Percentiles rank a stretch among this genome's conserved stretches.
Evolutionary conservation across 2,329 filamentous ascomycete genomes (phyloP).

Genomic region (Chaetomiaceae sp.): DNA sequence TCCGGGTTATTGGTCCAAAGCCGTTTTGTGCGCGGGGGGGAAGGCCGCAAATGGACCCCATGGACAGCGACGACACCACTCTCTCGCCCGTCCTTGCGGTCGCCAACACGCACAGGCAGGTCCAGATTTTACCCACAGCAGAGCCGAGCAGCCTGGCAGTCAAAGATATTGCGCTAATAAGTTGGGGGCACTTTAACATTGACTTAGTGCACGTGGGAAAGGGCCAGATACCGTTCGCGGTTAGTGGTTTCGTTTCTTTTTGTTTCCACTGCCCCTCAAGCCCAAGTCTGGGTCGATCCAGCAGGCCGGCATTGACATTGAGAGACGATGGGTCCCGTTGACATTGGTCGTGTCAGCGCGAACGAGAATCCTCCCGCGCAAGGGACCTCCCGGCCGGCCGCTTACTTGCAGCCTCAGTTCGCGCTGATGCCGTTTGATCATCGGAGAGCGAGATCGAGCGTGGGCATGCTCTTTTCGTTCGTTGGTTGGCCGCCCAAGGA

Average conservation of each 20-base stretch:
- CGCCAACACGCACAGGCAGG: background rate
- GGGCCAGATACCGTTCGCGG: no score
- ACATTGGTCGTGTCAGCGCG: conserved; percentile 7
- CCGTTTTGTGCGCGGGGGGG: conserved; percentile 9
- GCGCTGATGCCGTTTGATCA: conserved; percentile 1
- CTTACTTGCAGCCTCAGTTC: conserved; percentile 5
- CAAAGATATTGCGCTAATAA: background rate
- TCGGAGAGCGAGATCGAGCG: background rate
- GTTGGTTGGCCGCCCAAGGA: background rate
- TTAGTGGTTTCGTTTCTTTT: no score
- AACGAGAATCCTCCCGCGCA: conserved; percentile 8
- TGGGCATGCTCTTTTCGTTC: no score
- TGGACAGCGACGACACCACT: no score
- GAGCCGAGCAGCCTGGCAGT: background rate
- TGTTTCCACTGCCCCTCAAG: no score
- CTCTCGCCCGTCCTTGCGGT: no score
- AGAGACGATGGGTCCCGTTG: no score
- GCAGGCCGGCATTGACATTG: no score
- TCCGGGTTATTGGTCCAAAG: conserved; percentile 20
- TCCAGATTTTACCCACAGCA: background rate
- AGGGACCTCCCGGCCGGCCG: background rate
- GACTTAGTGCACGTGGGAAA: no score
- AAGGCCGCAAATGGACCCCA: background rate
- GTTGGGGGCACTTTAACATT: no score
- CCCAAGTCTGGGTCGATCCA: no score